Evolutionary conservation across 495 filamentous ascomycete genomes (phyloP), one percentile per base, ranked within the genome.

Genomic region (Saxophila tyrrhenica): DNA sequence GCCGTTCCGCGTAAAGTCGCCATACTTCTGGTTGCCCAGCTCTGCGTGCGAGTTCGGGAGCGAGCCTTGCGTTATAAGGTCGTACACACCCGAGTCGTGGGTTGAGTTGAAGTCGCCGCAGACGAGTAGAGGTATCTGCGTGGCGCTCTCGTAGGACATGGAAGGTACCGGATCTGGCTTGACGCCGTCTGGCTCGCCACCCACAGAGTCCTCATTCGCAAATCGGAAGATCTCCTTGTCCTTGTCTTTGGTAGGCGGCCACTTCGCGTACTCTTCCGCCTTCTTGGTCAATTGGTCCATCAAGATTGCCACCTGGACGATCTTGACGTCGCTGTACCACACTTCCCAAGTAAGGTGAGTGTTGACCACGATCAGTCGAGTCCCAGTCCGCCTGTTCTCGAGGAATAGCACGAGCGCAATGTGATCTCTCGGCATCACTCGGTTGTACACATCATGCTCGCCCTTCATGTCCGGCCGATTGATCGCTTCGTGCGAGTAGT

Each of bases 51-150:
- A 75, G 39, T 81, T 80, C 13, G 78, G 65, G 13, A 98, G 73
- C 20, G 74, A 73, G 29, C 92, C 92, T 55, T 81, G 77, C 7
- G 83, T 79, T 21, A 98, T 75, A 16, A 98, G 77, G 55, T 94
- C 87, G 70, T 94, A 94, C 19, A 95, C 89, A 16, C 86, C 83
- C 24, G 86, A 92, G 50, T 84, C 84, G 11, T 80, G 74, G 2
- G 81, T 82, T 3, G 91, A 95, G 69, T 98, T 98, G 76, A 94
- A 94, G 65, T 98, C 92, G 59, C 89, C 90, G 62, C 91, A 95
- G 60, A 97, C 78, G 51, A 98, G 68, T 19, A 98, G 73, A 1
- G 92, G 92, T 44, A 98, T 94, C 55, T 94, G 86, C 8, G 86
- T 81, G 22, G 84, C 89, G 60, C 72, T 83, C 47, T 84, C 68